Conservation (phyloP, 2,329 filamentous ascomycete species). For the Basipetospora sp. region DNA sequence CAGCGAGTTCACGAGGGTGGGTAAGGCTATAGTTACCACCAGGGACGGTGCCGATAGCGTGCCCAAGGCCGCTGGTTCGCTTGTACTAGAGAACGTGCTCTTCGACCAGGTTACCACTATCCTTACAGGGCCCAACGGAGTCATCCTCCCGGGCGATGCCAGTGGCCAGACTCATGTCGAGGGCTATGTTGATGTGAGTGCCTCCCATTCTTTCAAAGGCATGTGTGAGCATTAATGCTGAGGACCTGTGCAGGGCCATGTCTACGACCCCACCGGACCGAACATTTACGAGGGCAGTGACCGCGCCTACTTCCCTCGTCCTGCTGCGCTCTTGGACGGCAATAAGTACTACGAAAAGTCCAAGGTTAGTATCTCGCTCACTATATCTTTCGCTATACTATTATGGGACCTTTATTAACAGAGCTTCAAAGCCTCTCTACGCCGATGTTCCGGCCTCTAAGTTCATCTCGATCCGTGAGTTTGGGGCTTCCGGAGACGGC, state of each 20-base stretch:
- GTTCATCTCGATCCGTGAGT: constrained; percentile 55
- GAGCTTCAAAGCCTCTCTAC: constrained; percentile 54
- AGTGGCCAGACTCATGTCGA: constrained; percentile 31
- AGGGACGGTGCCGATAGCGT: constrained; percentile 17
- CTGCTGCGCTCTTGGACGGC: constrained; percentile 36
- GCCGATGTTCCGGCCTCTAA: constrained; percentile 38
- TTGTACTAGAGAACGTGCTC: constrained; percentile 33
- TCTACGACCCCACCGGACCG: constrained; percentile 38
- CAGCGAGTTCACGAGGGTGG: constrained; percentile 45
- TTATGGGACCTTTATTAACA: too few species aligned
- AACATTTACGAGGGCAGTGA: constrained; percentile 32
- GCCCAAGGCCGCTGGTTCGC: constrained; percentile 25
- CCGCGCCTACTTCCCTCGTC: constrained; percentile 32
- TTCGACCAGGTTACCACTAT: constrained; percentile 21
- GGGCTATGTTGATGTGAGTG: constrained; percentile 10
- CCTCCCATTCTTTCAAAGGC: constrained; percentile 20
- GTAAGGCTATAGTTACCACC: constrained; percentile 53
- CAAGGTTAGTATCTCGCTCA: constrained; percentile 28
- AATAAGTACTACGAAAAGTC: constrained; percentile 53
- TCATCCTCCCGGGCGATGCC: constrained; percentile 41
- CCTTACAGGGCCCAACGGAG: constrained; percentile 23
- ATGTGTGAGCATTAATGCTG: constrained; percentile 20
- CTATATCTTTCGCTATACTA: not conserved
- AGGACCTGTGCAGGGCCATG: constrained; percentile 38
- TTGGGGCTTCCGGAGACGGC: constrained; percentile 60